Conservation (phyloP, 805 yeast species). For the Hanseniaspora occidentalis region DNA sequence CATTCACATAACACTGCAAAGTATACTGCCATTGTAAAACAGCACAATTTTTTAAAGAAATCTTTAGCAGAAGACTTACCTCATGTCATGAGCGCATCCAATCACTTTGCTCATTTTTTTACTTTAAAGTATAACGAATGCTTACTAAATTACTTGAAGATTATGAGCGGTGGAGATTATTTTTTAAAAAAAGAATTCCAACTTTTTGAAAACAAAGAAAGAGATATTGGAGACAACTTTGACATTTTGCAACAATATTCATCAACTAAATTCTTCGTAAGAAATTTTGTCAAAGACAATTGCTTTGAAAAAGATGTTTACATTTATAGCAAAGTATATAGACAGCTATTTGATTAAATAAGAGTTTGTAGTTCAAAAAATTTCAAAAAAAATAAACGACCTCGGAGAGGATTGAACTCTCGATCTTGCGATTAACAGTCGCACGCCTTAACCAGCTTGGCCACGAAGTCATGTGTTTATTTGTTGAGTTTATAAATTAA, state of each 20-base stretch:
- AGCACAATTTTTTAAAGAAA: conserved; percentile 18
- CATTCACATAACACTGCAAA: conserved; percentile 15
- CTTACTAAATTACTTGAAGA: conserved; percentile 20
- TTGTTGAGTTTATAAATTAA: too few species aligned
- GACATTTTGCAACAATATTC: conserved; percentile 27
- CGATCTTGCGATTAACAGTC: conserved; percentile 54
- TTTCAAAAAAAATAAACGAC: conserved; percentile 27
- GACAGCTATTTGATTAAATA: conserved; percentile 3
- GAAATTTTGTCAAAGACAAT: conserved; percentile 18
- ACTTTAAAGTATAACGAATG: conserved; percentile 15
- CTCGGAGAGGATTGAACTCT: conserved; percentile 48
- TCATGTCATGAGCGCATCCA: conserved; percentile 10
- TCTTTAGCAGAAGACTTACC: conserved; percentile 24
- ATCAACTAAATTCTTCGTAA: conserved; percentile 19
- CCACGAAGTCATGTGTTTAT: conserved; percentile 26
- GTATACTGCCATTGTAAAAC: conserved; percentile 17
- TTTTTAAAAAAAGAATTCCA: conserved; percentile 18
- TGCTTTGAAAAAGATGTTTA: background rate
- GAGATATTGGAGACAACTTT: conserved; percentile 21
- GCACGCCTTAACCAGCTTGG: conserved; percentile 50
- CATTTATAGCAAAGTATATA: conserved; percentile 1
- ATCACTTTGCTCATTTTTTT: conserved; percentile 9
- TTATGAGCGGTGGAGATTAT: conserved; percentile 21
- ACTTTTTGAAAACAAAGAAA: conserved; percentile 7
- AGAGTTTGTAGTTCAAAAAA: conserved; percentile 16